These are phyloP conservation scores for Hortiboletus flavorubellus DNA, from an alignment of 768 basidiomycete species.

Conservation along the genomic window DNA sequence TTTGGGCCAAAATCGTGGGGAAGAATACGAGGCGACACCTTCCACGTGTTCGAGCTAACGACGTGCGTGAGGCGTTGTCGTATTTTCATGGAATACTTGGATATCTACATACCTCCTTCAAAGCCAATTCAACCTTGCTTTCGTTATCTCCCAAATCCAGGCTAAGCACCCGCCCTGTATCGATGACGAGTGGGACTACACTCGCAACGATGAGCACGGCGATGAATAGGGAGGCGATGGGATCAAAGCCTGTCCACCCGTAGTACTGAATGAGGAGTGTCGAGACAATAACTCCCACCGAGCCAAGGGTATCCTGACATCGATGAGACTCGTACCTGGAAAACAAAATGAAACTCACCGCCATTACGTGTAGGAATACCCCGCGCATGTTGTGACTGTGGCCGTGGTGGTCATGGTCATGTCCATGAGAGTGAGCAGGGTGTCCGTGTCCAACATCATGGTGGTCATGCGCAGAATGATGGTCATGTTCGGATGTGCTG, in stretches of 20 bases:
- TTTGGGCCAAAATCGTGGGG: slow-evolving; percentile 94
- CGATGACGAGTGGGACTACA: slow-evolving; percentile 92
- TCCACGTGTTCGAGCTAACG: slow-evolving; percentile 67
- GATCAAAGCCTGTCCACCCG: slow-evolving; percentile 99
- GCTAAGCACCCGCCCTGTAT: slow-evolving; percentile 84
- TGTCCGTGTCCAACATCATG: slow-evolving; percentile 32
- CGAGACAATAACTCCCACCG: slow-evolving; percentile 96
- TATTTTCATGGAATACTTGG: not conserved
- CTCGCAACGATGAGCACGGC: slow-evolving; percentile 93
- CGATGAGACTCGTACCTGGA: slow-evolving; percentile 4
- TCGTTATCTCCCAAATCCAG: slow-evolving; percentile 77
- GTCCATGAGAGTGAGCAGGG: slow-evolving; percentile 52
- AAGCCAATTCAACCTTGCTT: slow-evolving; percentile 50
- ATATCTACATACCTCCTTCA: slow-evolving; percentile 53
- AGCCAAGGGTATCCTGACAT: slow-evolving; percentile 85
- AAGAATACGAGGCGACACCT: slow-evolving; percentile 76
- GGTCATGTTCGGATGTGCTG: slow-evolving; percentile 47
- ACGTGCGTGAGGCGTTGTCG: not conserved
- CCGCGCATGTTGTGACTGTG: slow-evolving; percentile 99
- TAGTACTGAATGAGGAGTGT: slow-evolving; percentile 94
- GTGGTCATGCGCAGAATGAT: slow-evolving; percentile 34
- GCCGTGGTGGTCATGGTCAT: slow-evolving; percentile 62
- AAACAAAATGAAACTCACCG: slow-evolving; percentile 46
- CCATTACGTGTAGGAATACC: slow-evolving; percentile 97
- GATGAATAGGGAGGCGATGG: slow-evolving; percentile 95